Conservation (phyloP, 768 basidiomycete species). For the Lactarius psammicola region DNA sequence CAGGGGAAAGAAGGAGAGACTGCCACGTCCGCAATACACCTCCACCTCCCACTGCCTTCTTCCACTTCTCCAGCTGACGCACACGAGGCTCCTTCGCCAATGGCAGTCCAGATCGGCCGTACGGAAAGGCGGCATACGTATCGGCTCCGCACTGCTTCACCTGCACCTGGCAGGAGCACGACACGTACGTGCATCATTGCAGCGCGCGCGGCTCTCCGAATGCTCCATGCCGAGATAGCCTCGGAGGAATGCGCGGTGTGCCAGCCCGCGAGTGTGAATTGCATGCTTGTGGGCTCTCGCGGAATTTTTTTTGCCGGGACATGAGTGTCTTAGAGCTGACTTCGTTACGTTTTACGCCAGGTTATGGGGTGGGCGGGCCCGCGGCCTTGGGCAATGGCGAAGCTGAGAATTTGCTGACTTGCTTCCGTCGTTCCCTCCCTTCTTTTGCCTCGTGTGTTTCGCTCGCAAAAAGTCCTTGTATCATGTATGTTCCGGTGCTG, state of each 20-base stretch:
- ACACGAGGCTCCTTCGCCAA: conserved; percentile 34
- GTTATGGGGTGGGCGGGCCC: background rate
- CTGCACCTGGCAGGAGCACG: conserved; percentile 41
- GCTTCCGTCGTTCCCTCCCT: too few relatives aligned
- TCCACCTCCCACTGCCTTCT: background rate
- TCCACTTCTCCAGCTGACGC: conserved; percentile 29
- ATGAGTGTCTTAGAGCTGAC: background rate
- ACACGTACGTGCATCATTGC: conserved; percentile 40
- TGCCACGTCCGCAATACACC: background rate
- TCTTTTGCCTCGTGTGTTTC: conserved; percentile 21
- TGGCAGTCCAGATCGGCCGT: conserved; percentile 49
- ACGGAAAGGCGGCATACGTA: conserved; percentile 58
- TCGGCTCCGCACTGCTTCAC: conserved; percentile 51
- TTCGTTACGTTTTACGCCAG: background rate
- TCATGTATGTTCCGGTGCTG: conserved; percentile 65
- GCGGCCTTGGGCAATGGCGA: background rate
- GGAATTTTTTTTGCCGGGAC: too few relatives aligned
- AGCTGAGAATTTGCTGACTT: background rate
- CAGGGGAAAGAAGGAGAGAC: background rate
- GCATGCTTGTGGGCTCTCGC: conserved; percentile 60
- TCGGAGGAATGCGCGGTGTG: too few relatives aligned
- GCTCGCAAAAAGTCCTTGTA: conserved; percentile 49
- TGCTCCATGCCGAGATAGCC: conserved; percentile 46
- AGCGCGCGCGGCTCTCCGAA: conserved; percentile 43
- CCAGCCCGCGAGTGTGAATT: conserved; percentile 37